Percentiles rank a stretch among this genome's conserved stretches.
Conservation (phyloP, 306 rosid genomes). For the Begonia peltatifolia region DNA sequence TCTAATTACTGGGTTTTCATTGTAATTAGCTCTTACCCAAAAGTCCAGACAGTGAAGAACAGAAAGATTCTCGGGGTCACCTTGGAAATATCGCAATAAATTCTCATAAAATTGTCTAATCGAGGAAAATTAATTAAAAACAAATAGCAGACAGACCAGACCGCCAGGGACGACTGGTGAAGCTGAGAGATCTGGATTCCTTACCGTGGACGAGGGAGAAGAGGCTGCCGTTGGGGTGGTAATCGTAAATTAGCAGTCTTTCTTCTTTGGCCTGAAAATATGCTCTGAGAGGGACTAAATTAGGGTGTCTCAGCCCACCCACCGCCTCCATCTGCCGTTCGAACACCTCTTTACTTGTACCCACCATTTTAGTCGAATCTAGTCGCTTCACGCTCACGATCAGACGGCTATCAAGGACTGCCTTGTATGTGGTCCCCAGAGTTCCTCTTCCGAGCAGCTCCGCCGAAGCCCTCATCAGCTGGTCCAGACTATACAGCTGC, state of each 20-base stretch:
- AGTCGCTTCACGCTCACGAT: slow-evolving; percentile 74
- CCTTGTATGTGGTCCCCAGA: slow-evolving; percentile 69
- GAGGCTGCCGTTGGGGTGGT: slow-evolving; percentile 70
- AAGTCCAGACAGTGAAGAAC: no score
- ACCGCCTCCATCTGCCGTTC: slow-evolving; percentile 83
- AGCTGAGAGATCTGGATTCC: not conserved
- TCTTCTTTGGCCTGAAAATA: slow-evolving; percentile 81
- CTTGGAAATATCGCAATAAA: no score
- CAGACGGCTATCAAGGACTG: slow-evolving; percentile 71
- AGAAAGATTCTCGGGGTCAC: no score
- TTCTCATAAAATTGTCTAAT: no score
- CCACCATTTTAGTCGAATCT: slow-evolving; percentile 43
- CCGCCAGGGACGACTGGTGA: no score
- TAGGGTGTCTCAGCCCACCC: slow-evolving; percentile 77
- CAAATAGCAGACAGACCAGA: no score
- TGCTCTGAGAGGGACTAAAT: slow-evolving; percentile 67
- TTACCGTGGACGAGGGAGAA: slow-evolving; percentile 81
- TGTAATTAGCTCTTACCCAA: no score
- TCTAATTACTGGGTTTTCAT: no score
- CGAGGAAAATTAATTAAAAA: no score
- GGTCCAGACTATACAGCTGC: slow-evolving; percentile 64
- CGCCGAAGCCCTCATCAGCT: slow-evolving; percentile 79
- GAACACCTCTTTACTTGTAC: slow-evolving; percentile 35
- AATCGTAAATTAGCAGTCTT: slow-evolving; percentile 69
- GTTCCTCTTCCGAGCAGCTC: slow-evolving; percentile 67